phyloP scores from a whole-genome alignment of 116 monocot genomes.

The Papilionanthe hybrid region DNA sequence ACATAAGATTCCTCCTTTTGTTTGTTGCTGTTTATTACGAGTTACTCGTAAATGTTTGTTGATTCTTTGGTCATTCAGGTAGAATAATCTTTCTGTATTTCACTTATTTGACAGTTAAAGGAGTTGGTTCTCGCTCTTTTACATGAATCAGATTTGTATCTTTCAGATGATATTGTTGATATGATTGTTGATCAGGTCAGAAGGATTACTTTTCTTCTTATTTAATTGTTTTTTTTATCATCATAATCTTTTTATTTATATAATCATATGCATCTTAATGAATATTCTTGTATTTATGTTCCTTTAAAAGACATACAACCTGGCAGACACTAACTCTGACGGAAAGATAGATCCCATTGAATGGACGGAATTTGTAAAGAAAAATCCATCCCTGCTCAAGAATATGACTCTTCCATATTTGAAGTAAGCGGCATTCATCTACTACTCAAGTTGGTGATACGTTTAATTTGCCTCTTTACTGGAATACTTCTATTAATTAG shows the following conservation, averaged over 20 bases:
- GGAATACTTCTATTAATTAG: too few relatives aligned
- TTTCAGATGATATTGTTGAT: conserved; percentile 76
- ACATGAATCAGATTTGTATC: conserved; percentile 69
- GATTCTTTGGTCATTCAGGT: too few relatives aligned
- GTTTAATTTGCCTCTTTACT: too few relatives aligned
- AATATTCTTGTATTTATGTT: not conserved
- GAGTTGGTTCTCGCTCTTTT: conserved; percentile 83
- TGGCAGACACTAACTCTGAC: conserved; percentile 71
- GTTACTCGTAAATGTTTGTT: too few relatives aligned
- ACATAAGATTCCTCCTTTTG: too few relatives aligned
- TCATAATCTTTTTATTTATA: not conserved
- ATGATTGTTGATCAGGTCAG: conserved; percentile 68
- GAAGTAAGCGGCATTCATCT: conserved; percentile 19
- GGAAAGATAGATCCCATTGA: conserved; percentile 78
- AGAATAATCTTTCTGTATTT: not conserved
- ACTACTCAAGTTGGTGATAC: not conserved
- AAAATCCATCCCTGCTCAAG: conserved; percentile 56
- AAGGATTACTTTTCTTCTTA: not conserved
- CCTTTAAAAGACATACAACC: conserved; percentile 52
- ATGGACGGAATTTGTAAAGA: conserved; percentile 69
- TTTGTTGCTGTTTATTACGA: not conserved
- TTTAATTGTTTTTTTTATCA: not conserved
- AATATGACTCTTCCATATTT: conserved; percentile 60
- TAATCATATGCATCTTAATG: not conserved
- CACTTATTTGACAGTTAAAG: conserved; percentile 47